Evolutionary conservation across 768 basidiomycete genomes (phyloP), one percentile per base, ranked within the genome.

Genomic region (Hypholoma fasciculare): DNA sequence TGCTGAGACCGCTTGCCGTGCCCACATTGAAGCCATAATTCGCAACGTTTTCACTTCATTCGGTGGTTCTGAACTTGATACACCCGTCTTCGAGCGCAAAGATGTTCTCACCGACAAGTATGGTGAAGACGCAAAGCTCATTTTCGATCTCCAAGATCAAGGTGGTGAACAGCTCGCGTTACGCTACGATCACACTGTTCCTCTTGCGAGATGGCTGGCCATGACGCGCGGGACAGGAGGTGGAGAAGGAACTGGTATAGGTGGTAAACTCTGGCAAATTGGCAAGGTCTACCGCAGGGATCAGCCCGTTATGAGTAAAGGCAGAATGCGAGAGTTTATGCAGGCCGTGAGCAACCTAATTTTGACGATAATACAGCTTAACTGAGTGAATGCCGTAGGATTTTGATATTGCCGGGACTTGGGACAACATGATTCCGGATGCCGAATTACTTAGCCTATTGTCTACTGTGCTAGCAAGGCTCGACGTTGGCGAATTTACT

Each of bases 211-310:
- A 34, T 96, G 94, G 72, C 78, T 99, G 16, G 96, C 97, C 26
- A 98, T 99, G 95, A 86, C 86, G 58, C 90, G 93, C n/a, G 86
- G 85, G n/a, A 46, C 43, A 20, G 54, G 54, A 20, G 54, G 88
- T 80, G 61, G 82, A 72, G 54, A 46, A 4, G 54, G 54, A 38
- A 46, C 87, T 81, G 61, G 82, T 72, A 64, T 76, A 82, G 6
- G 86, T 87, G 63, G 77, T 87, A 98, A 98, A 75, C 71, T 98
- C 13, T 99, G 94, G 88, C 97, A 98, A 72, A 88, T 99, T 51
- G 96, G 95, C n/a, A 99, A 98, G 75, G 97, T 99, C 17, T 99
- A 98, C 73, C 80, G 97, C 61, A 78, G 97, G 69, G 97, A 99
- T 74, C 94, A 88, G 62, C 97, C 97, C 0, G 96, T 96, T 56